Base-by-base conservation (phyloP, 345 rosid genomes). In the Eucalyptus guilfoylei region DNA sequence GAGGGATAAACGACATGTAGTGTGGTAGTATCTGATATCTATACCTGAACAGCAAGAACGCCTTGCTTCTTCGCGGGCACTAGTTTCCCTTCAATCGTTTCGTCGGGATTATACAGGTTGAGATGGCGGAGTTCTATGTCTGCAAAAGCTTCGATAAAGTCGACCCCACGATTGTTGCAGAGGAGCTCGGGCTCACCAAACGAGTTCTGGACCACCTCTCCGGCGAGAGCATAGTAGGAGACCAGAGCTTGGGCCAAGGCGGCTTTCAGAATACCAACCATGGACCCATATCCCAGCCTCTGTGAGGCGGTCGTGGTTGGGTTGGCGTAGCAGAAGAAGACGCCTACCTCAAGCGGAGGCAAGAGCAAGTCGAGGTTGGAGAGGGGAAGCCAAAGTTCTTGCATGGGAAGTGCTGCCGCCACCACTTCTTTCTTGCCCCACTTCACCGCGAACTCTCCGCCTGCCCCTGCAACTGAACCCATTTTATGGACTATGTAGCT, bases 361-460 rank as follows among this genome's bases (percentile, higher is more conserved):
- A 97, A 92, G 49, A 96, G 93, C 91, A 97, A 89, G 93, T 96
- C 99, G 15, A 97, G 96, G 95, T 96, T 97, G 50, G 99, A 96
- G 87, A 95, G 91, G 13, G 98, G 98, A 69, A 97, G 94, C 97
- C 99, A 94, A 72, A 94, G 98, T 85, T 95, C 93, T 88, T 95
- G 98, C 86, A 94, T 49, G 34, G 98, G 97, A 17, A 96, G 92
- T 83, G 88, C 92, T 23, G 99, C 95, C 19, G 98, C 94, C 90
- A 97, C 95, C 88, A 94, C 88, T 87, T 97, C 97, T 88, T 86
- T 92, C 93, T 90, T 94, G 85, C 76, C 91, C 90, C 94, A 87
- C 23, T 89, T 93, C 42, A 90, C 91, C 54, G n/a, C 44, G n/a
- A 90, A 37, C 86, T 49, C 88, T 19, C 30, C 81, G 49, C 28